A percentile compares a stretch with the other conserved stretches of the same genome.
phyloP scores from a whole-genome alignment of 345 rosid genomes.

The Nasturtium officinale region DNA sequence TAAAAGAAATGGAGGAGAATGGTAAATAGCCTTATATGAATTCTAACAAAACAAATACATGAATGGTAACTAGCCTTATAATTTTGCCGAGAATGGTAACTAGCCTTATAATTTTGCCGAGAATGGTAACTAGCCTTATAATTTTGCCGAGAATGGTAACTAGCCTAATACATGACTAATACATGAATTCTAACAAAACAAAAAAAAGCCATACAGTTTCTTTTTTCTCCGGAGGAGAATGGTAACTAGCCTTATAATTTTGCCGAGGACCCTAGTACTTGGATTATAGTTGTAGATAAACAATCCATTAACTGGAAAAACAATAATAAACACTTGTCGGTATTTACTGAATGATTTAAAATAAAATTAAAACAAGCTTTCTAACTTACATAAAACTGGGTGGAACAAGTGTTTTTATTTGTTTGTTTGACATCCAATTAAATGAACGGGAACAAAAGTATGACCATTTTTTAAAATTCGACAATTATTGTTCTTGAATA shows the following conservation, averaged over 20 bases:
- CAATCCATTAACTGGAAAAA: background rate
- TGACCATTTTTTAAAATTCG: background rate
- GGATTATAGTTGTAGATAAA: background rate
- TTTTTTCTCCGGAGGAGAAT: background rate
- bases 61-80: no score
- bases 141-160: no score
- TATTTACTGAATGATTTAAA: conserved; percentile 5
- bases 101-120: no score
- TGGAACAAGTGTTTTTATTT: conserved; percentile 27
- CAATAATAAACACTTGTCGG: conserved; percentile 1
- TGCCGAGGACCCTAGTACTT: background rate
- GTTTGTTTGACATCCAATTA: conserved; percentile 12
- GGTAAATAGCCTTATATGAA: no score
- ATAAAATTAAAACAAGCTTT: background rate
- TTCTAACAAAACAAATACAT: background rate
- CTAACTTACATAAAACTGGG: conserved; percentile 4
- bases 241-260: background rate
- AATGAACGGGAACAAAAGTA: background rate
- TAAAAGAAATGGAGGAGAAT: conserved; percentile 16
- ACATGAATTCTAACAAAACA: background rate
- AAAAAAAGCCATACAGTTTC: background rate
- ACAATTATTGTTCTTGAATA: background rate
- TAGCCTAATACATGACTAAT: no score
- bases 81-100: no score
- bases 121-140: no score